Evolutionary conservation across 169 alveolate genomes (phyloP).

Genomic region (Plasmodium blacklocki): DNA sequence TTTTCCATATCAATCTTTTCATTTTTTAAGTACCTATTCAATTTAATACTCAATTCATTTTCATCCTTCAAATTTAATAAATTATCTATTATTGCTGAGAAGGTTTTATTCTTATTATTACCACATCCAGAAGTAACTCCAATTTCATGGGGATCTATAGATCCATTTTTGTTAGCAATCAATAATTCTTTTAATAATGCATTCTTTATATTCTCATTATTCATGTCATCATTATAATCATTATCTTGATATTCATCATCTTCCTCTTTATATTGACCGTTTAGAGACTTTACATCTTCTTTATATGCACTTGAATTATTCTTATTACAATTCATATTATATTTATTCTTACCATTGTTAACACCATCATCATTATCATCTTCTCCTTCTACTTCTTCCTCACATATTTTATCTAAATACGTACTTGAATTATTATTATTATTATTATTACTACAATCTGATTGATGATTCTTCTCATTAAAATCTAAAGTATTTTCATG

Average conservation of each 20-base stretch:
- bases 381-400: conserved; percentile 13
- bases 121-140: neutral
- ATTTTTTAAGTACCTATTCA: neutral
- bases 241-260: conserved; percentile 20
- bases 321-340: neutral
- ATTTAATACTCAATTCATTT: conserved; percentile 7
- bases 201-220: conserved; percentile 26
- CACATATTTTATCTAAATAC: neutral
- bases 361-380: conserved; percentile 8
- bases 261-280: conserved; percentile 7
- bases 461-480: conserved; percentile 4
- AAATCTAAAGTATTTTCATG: neutral
- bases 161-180: conserved; percentile 8
- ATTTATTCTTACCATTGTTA: neutral
- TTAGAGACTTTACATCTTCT: conserved; percentile 23
- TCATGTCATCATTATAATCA: conserved; percentile 4
- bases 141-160: no score
- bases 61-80: conserved; percentile 27
- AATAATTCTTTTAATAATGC: conserved; percentile 29
- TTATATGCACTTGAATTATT: neutral
- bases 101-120: conserved; percentile 21
- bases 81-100: conserved; percentile 13
- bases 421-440: neutral
- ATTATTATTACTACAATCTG: conserved; percentile 5
- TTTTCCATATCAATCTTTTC: conserved; percentile 3